Conservation (phyloP, 1,284 basidiomycete genomes). For the Cutaneotrichosporon sp. region DNA sequence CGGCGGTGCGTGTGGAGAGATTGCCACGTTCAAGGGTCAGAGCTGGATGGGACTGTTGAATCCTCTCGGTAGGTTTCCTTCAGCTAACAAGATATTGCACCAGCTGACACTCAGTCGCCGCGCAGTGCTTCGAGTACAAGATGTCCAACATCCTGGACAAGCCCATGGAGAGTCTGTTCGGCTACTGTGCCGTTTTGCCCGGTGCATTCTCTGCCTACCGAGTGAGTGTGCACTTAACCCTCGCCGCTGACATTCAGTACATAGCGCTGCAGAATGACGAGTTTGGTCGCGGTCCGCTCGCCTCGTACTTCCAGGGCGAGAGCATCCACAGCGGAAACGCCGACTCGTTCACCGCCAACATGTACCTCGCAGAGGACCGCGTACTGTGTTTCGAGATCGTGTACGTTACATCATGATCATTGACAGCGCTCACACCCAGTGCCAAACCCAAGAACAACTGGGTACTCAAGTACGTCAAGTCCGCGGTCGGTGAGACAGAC, state of each 20-base stretch:
- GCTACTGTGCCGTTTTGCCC: conserved; percentile 73
- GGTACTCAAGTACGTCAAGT: conserved; percentile 94
- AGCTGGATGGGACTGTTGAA: conserved; percentile 75
- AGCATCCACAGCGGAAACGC: conserved; percentile 83
- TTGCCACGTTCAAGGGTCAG: conserved; percentile 86
- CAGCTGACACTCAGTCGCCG: conserved; percentile 60
- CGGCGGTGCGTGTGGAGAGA: conserved; percentile 91
- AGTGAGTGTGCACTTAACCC: conserved; percentile 21
- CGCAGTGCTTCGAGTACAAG: conserved; percentile 93
- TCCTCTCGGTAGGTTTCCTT: conserved; percentile 69
- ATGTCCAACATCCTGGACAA: conserved; percentile 86
- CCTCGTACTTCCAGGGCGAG: conserved; percentile 97
- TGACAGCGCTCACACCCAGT: conserved; percentile 17
- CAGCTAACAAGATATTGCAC: background rate
- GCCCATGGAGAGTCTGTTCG: conserved; percentile 86
- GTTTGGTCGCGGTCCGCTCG: conserved; percentile 77
- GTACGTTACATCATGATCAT: conserved; percentile 20
- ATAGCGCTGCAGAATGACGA: conserved; percentile 69
- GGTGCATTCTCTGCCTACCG: conserved; percentile 89
- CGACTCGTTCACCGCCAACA: conserved; percentile 83
- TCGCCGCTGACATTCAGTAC: conserved; percentile 23
- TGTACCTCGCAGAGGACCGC: conserved; percentile 57
- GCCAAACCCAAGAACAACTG: conserved; percentile 85
- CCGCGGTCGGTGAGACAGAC: conserved; percentile 92
- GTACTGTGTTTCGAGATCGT: conserved; percentile 97